phyloP scores from a whole-genome alignment of 139 green algal species.

The Coelastrella sp. region DNA sequence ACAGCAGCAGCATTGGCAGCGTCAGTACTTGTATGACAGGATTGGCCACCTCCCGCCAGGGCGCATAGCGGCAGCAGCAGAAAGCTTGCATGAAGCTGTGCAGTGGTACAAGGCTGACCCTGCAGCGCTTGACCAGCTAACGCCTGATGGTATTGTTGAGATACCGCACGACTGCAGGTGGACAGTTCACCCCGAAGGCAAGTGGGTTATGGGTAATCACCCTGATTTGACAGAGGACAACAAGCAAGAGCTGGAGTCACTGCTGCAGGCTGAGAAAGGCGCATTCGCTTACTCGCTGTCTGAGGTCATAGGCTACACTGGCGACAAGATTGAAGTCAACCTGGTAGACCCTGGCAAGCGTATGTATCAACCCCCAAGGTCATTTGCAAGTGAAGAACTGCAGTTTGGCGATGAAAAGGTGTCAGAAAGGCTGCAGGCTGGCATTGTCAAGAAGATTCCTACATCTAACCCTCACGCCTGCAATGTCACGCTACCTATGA shows the following conservation, averaged over 20 bases:
- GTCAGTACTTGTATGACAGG: not conserved
- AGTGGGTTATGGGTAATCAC: constrained; percentile 30
- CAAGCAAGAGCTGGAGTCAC: not conserved
- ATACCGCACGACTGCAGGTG: not conserved
- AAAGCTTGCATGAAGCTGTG: not conserved
- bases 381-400: not conserved
- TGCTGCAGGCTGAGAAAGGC: not conserved
- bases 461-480: not conserved
- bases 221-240: not conserved
- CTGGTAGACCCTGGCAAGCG: not conserved
- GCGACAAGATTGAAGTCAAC: not conserved
- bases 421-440: constrained; percentile 10
- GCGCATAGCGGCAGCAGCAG: not conserved
- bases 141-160: not conserved
- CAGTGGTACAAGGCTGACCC: constrained; percentile 24
- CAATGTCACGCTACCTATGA: constrained; percentile 38
- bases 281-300: not conserved
- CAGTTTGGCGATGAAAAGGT: constrained; percentile 36
- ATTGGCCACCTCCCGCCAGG: not conserved
- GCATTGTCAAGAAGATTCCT: not conserved
- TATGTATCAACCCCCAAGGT: constrained; percentile 12
- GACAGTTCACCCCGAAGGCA: not conserved
- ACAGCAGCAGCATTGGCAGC: not conserved
- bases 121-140: constrained; percentile 10
- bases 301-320: not conserved